Conservation (phyloP, 176 grass and related monocot genomes). For the Musa itinerans region DNA sequence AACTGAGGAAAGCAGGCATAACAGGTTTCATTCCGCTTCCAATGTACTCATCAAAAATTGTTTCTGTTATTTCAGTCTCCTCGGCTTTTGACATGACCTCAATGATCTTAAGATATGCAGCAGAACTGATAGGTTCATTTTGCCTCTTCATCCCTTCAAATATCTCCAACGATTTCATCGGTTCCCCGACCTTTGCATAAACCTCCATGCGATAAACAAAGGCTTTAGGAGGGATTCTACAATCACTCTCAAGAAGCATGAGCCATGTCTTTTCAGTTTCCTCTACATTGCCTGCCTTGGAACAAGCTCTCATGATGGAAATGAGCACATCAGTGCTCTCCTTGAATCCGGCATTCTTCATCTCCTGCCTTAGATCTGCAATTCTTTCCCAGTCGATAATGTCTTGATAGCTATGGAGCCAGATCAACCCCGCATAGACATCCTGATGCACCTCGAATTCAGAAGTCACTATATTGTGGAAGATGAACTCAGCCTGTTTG, state of each 20-base stretch:
- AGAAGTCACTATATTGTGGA: slow-evolving; percentile 72
- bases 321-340: slow-evolving; percentile 73
- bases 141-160: slow-evolving; percentile 72
- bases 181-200: slow-evolving; percentile 43
- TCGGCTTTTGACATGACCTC: slow-evolving; percentile 56
- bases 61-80: slow-evolving; percentile 51
- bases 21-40: slow-evolving; percentile 71
- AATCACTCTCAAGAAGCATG: slow-evolving; percentile 48
- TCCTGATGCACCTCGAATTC: slow-evolving; percentile 63
- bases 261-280: slow-evolving; percentile 76
- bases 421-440: slow-evolving; percentile 73
- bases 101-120: slow-evolving; percentile 92
- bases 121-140: slow-evolving; percentile 46
- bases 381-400: slow-evolving; percentile 71
- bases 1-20: slow-evolving; percentile 71
- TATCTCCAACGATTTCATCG: slow-evolving; percentile 82
- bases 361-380: slow-evolving; percentile 54
- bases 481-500: slow-evolving; percentile 78
- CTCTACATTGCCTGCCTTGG: slow-evolving; percentile 72
- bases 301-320: slow-evolving; percentile 79
- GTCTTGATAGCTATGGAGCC: slow-evolving; percentile 98
- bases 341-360: slow-evolving; percentile 47
- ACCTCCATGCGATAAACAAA: slow-evolving; percentile 90
- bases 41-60: slow-evolving; percentile 62
- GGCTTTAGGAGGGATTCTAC: slow-evolving; percentile 51